phyloP scores from a whole-genome alignment of 371 early-diverging fungal genomes.

The Rhizomucor miehei region DNA sequence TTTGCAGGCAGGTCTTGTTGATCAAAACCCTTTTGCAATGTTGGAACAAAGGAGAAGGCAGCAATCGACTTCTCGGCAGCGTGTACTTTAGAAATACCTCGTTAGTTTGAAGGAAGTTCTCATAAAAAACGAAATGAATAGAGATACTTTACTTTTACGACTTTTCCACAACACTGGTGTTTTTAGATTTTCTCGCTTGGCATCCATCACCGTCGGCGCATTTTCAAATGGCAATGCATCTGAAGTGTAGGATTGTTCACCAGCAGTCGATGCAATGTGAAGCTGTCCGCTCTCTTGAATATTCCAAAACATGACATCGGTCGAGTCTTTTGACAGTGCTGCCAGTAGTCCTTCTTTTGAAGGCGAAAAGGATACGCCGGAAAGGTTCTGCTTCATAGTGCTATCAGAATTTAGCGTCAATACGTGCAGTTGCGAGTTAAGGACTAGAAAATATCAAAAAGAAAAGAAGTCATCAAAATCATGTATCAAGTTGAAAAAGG shows the following conservation, averaged over 20 bases:
- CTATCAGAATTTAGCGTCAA: conserved; percentile 34
- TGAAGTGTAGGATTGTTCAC: too few relatives aligned
- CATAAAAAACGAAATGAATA: too few relatives aligned
- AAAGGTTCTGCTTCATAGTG: conserved; percentile 32
- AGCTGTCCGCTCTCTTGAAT: conserved; percentile 51
- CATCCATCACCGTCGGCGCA: too few relatives aligned
- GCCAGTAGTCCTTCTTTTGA: conserved; percentile 64
- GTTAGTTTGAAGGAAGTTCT: too few relatives aligned
- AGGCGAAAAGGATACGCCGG: conserved; percentile 64
- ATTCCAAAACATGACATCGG: conserved; percentile 61
- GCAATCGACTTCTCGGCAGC: background rate
- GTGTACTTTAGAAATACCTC: too few relatives aligned
- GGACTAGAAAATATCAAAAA: conserved; percentile 4
- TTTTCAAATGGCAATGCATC: too few relatives aligned
- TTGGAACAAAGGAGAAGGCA: conserved; percentile 3
- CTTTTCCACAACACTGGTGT: conserved; percentile 66
- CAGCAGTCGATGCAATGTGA: conserved; percentile 5
- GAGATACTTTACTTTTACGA: conserved; percentile 42
- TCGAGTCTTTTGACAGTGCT: conserved; percentile 59
- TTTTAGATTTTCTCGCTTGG: conserved; percentile 36
- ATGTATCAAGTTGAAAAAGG: conserved; percentile 18
- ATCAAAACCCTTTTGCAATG: background rate
- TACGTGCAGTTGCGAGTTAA: conserved; percentile 15
- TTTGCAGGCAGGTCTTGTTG: background rate
- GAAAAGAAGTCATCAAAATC: background rate